These are phyloP conservation scores for Calonectria hawksworthii DNA, from an alignment of 2,329 filamentous ascomycete genomes.

Conservation along the genomic window DNA sequence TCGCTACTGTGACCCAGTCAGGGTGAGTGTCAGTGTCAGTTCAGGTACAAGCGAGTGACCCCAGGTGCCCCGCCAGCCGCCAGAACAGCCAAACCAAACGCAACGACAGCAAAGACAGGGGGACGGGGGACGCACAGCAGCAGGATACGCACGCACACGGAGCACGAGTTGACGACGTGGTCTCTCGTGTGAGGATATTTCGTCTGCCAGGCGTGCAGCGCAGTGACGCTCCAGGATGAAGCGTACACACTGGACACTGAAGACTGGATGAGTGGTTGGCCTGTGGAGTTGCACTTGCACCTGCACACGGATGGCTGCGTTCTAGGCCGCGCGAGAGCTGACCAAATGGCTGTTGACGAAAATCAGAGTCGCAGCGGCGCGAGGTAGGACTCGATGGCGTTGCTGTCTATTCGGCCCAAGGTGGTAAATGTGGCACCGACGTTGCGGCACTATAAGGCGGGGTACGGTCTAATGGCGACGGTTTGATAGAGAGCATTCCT, in stretches of 20 bases:
- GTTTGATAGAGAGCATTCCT: conserved; percentile 2
- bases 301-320: conserved; percentile 17
- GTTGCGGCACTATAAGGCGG: conserved; percentile 5
- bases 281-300: conserved; percentile 18
- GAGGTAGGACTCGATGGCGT: conserved; percentile 3
- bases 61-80: conserved; percentile 35
- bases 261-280: background rate
- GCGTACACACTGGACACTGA: background rate
- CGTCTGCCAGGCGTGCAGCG: conserved; percentile 1
- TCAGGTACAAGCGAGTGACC: conserved; percentile 33
- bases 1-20: conserved; percentile 39
- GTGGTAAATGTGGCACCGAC: background rate
- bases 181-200: conserved; percentile 5
- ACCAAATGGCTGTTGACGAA: background rate
- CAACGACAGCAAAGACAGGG: conserved; percentile 21
- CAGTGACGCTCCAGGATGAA: background rate
- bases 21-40: conserved; percentile 39
- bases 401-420: background rate
- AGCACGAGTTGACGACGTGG: conserved; percentile 23
- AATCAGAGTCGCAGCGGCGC: background rate
- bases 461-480: background rate
- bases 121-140: conserved; percentile 24
- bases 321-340: conserved; percentile 1
- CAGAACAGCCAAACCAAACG: conserved; percentile 5
- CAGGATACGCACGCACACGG: conserved; percentile 21